These are phyloP conservation scores for Pythium grandisporangium DNA, from an alignment of 352 stramenopile species.

Conservation along the genomic window DNA sequence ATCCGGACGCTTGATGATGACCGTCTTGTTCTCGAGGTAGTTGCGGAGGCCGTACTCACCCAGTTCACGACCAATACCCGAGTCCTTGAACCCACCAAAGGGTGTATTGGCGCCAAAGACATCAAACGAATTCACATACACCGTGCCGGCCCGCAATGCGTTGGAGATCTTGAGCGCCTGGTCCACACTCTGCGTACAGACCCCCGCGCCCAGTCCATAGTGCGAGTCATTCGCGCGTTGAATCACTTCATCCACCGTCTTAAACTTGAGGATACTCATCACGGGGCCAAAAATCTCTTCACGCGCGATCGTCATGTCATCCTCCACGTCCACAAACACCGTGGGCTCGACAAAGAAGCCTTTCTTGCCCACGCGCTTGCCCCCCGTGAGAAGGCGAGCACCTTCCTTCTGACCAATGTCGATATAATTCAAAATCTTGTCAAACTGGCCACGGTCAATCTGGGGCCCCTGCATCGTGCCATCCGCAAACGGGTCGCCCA, in stretches of 20 bases:
- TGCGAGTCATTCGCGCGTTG: constrained; percentile 74
- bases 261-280: constrained; percentile 86
- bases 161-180: constrained; percentile 85
- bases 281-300: constrained; percentile 93
- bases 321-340: constrained; percentile 76
- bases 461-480: constrained; percentile 42
- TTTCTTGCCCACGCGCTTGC: constrained; percentile 52
- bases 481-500: constrained; percentile 41
- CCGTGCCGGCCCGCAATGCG: constrained; percentile 83
- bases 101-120: constrained; percentile 78
- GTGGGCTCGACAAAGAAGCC: constrained; percentile 91
- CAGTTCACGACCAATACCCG: constrained; percentile 73
- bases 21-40: constrained; percentile 61
- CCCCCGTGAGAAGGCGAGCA: constrained; percentile 71
- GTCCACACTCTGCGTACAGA: constrained; percentile 85
- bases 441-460: constrained; percentile 60
- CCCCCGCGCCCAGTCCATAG: constrained; percentile 83
- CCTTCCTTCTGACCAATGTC: constrained; percentile 76
- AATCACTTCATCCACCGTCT: constrained; percentile 85
- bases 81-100: constrained; percentile 87
- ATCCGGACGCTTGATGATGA: constrained; percentile 31
- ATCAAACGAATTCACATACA: constrained; percentile 94
- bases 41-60: constrained; percentile 59
- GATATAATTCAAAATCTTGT: constrained; percentile 83
- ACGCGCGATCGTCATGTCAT: constrained; percentile 84